Percentiles rank a stretch among this genome's conserved stretches.
These are phyloP conservation scores for Lachnum nothofagi DNA, from an alignment of 2,329 filamentous ascomycete species.

Conservation along the genomic window DNA sequence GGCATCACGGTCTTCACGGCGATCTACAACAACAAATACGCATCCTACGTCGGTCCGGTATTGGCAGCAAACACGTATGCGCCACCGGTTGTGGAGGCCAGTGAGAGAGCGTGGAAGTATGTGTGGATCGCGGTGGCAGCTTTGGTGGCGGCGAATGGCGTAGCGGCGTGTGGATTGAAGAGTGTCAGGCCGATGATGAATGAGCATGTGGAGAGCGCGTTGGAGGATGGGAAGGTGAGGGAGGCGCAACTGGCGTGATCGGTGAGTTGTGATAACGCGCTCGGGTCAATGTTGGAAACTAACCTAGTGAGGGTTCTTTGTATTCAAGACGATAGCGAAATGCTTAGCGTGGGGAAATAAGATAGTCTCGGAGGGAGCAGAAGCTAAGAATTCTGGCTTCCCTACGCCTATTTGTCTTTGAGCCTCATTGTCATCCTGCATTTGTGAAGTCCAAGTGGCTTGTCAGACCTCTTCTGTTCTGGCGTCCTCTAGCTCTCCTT, in stretches of 20 bases:
- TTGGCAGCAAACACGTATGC: slow-evolving; percentile 8
- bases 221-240: slow-evolving; percentile 14
- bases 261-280: too few species aligned
- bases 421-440: too few species aligned
- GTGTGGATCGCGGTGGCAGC: slow-evolving; percentile 18
- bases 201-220: slow-evolving; percentile 17
- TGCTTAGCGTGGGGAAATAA: too few species aligned
- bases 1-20: slow-evolving; percentile 21
- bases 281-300: too few species aligned
- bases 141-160: slow-evolving; percentile 15
- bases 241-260: slow-evolving; percentile 1
- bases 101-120: slow-evolving; percentile 16
- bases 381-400: too few species aligned
- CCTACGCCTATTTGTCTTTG: too few species aligned
- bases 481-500: too few species aligned
- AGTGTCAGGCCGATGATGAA: slow-evolving; percentile 18
- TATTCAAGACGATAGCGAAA: too few species aligned
- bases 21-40: slow-evolving; percentile 19
- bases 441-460: too few species aligned
- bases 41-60: slow-evolving; percentile 12
- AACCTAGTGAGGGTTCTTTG: too few species aligned
- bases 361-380: too few species aligned
- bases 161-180: slow-evolving; percentile 18
- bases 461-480: too few species aligned
- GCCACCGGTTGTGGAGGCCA: slow-evolving; percentile 6